Evolutionary conservation across 441 rosid species (phyloP).

Genomic region (Theobroma grandiflorum): DNA sequence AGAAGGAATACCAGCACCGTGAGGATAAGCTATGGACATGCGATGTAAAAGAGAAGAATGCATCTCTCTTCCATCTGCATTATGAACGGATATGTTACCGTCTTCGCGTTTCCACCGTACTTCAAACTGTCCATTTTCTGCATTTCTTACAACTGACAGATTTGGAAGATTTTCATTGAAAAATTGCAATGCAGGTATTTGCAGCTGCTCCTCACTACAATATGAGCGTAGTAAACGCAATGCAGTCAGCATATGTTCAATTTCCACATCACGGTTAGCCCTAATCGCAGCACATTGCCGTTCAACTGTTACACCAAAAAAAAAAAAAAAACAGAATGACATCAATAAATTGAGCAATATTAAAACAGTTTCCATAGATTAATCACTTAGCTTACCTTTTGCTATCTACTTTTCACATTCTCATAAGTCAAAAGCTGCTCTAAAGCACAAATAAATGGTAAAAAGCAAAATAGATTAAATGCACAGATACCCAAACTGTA

Average conservation of each 20-base stretch:
- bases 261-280: slow-evolving; percentile 76
- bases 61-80: slow-evolving; percentile 45
- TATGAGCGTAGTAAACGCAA: slow-evolving; percentile 69
- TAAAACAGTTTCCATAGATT: not conserved
- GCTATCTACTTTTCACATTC: not conserved
- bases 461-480: not conserved
- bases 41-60: slow-evolving; percentile 62
- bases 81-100: slow-evolving; percentile 36
- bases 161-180: slow-evolving; percentile 70
- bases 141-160: slow-evolving; percentile 47
- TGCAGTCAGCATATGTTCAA: slow-evolving; percentile 63
- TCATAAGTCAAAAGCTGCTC: not conserved
- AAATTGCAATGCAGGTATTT: slow-evolving; percentile 56
- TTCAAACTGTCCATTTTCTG: slow-evolving; percentile 55
- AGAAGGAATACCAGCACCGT: slow-evolving; percentile 44
- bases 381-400: not conserved
- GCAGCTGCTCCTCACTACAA: slow-evolving; percentile 59
- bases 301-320: slow-evolving; percentile 50
- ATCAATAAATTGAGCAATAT: not conserved
- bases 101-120: slow-evolving; percentile 50
- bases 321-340: not conserved
- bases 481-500: slow-evolving; percentile 1
- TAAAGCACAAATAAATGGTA: slow-evolving; percentile 4
- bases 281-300: slow-evolving; percentile 70
- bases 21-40: slow-evolving; percentile 62